Base-by-base conservation (phyloP, 1,284 basidiomycete genomes). In the Pterulicium gracile region DNA sequence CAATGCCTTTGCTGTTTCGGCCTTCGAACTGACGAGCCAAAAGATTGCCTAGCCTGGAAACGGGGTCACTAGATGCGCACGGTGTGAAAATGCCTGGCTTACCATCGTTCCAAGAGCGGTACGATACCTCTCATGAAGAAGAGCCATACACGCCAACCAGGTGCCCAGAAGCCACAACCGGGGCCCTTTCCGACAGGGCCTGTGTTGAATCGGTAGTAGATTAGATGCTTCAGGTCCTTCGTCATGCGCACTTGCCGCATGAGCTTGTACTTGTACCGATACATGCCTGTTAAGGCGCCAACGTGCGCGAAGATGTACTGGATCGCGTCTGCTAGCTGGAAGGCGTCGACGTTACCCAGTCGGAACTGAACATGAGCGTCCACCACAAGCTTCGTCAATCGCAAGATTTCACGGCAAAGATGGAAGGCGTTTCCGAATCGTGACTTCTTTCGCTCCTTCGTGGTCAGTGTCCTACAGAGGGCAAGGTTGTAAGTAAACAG, bases 201-300 rank as follows among this genome's bases (percentile, higher is more conserved):
- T 20, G 95, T 97, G 71, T 99, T 99, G 79, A 98, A 99, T 50
- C 92, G 89, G 59, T 95, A 95, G 71, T 95, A 95, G 63, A 92
- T 94, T 55, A 98, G 67, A 62, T 98, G 93, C 73, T 99, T 99
- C 60, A 98, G 66, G 64, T 98, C 96, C 77, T 98, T 99, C 61
- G 93, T 97, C 85, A 95, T 94, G 51, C 96, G 88, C 43, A 99
- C 94, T 80, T 99, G 96, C 60, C 91, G 80, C 96, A 99, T 99
- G 53, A 98, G 74, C 83, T 97, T 98, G 73, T 98, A 98, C 74
- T 98, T 98, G 75, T 98, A 92, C 43, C 96, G 81, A 67, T 98
- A 99, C 90, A 98, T 97, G 58, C 96, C 96, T 4, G 96, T 98
- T 50, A 99, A 71, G 24, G 96, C 95, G 59, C 95, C 96, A 51